A percentile compares a stretch with the other conserved stretches of the same genome.
Evolutionary conservation across 2,329 filamentous ascomycete species (phyloP).

Genomic region (Ceratocystis huliohia): DNA sequence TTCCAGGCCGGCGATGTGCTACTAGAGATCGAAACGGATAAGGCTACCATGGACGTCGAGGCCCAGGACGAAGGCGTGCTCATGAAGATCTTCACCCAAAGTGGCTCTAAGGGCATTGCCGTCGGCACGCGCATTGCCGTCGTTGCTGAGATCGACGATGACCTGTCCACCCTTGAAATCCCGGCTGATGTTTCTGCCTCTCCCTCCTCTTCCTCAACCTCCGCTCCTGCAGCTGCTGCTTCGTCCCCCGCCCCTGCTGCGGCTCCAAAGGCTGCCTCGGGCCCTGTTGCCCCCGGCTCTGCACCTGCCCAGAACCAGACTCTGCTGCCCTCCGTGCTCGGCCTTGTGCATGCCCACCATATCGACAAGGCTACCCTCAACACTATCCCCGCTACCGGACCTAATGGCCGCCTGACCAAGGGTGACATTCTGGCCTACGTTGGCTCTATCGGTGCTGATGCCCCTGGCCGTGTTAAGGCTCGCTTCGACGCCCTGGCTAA

Average conservation of each 20-base stretch:
- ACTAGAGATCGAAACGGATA: conserved; percentile 87
- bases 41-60: conserved; percentile 90
- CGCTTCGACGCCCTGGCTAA: conserved; percentile 65
- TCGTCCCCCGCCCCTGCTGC: conserved; percentile 17
- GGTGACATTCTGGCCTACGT: conserved; percentile 88
- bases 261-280: conserved; percentile 26
- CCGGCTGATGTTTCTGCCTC: conserved; percentile 50
- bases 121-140: conserved; percentile 75
- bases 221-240: conserved; percentile 16
- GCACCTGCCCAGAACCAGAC: conserved; percentile 36
- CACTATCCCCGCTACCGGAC: conserved; percentile 78
- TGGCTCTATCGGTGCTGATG: conserved; percentile 59
- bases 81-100: conserved; percentile 64
- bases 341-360: conserved; percentile 67
- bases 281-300: conserved; percentile 28
- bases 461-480: conserved; percentile 57
- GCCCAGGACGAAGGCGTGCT: conserved; percentile 79
- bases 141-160: conserved; percentile 68
- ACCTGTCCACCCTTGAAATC: conserved; percentile 60
- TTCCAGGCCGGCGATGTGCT: conserved; percentile 76
- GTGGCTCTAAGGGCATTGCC: conserved; percentile 63
- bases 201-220: conserved; percentile 22
- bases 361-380: conserved; percentile 61
- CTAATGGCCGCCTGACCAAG: conserved; percentile 79
- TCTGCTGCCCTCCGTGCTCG: conserved; percentile 69